phyloP scores from a whole-genome alignment of 306 rosid species.

The Cicer judaicum region DNA sequence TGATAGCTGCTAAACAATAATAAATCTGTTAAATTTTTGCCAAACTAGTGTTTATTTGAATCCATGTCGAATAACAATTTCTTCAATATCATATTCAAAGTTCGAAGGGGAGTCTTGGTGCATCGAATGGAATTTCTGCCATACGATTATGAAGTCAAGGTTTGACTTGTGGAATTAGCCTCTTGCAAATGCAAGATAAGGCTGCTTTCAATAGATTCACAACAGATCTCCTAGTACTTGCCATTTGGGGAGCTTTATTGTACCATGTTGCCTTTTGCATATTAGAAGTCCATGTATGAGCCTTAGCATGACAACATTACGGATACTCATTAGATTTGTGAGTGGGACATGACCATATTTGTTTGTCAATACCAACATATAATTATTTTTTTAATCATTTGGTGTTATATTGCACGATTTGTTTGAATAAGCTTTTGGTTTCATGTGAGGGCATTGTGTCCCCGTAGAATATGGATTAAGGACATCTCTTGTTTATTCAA shows the following conservation, averaged over 20 bases:
- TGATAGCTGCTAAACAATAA: constrained; percentile 8
- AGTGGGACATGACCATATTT: constrained; percentile 1
- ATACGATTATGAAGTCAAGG: neutral
- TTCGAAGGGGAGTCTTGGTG: neutral
- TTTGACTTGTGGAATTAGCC: neutral
- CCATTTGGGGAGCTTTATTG: neutral
- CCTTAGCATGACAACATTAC: constrained; percentile 33
- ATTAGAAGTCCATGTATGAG: constrained; percentile 4
- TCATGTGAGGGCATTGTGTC: neutral
- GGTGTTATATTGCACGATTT: neutral
- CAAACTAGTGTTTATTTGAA: constrained; percentile 22
- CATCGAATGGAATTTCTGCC: neutral
- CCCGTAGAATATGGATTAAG: neutral
- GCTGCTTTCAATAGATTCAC: neutral
- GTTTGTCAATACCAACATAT: neutral
- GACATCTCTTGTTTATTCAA: constrained; percentile 1
- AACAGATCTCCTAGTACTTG: neutral
- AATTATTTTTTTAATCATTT: neutral
- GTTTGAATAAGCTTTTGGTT: neutral
- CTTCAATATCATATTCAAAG: constrained; percentile 14
- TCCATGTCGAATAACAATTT: neutral
- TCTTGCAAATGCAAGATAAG: constrained; percentile 31
- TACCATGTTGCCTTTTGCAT: neutral
- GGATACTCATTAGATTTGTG: neutral
- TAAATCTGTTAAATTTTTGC: neutral